Evolutionary conservation across 2,329 filamentous ascomycete genomes (phyloP).

Genomic region (Botrytis hyacinthi): DNA sequence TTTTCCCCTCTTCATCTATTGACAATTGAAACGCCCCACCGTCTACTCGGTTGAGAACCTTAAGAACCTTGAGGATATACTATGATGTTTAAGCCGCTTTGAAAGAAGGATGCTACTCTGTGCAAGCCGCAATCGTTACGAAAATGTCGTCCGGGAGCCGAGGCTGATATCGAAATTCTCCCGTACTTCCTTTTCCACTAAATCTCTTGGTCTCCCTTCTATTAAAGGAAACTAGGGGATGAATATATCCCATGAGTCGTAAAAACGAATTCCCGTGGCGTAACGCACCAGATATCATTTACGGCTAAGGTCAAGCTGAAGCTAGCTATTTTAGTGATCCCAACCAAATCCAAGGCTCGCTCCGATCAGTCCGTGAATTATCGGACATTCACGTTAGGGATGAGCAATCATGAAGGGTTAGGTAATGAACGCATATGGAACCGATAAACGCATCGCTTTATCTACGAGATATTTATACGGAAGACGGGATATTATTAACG

Average conservation of each 20-base stretch:
- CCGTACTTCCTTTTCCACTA: not conserved
- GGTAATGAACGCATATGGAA: not conserved
- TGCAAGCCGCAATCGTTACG: not conserved
- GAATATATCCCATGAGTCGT: constrained; percentile 1
- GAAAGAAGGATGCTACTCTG: not conserved
- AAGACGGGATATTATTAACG: not conserved
- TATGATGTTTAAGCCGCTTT: not conserved
- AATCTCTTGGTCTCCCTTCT: not conserved
- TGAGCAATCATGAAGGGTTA: not conserved
- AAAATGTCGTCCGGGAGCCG: not conserved
- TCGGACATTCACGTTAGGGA: not conserved
- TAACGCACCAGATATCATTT: not conserved
- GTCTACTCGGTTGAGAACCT: not conserved
- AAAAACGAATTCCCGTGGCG: not conserved
- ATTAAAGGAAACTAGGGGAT: not conserved
- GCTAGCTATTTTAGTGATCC: not conserved
- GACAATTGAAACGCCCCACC: not conserved
- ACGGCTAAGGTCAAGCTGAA: not conserved
- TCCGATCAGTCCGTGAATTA: not conserved
- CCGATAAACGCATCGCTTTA: not conserved
- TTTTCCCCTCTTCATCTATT: not conserved
- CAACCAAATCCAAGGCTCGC: not conserved
- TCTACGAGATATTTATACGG: not conserved
- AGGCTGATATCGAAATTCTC: constrained; percentile 1
- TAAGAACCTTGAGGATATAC: not conserved